Evolutionary conservation across 768 basidiomycete genomes (phyloP), one percentile per base, ranked within the genome.

Genomic region (Tremella mesenterica): DNA sequence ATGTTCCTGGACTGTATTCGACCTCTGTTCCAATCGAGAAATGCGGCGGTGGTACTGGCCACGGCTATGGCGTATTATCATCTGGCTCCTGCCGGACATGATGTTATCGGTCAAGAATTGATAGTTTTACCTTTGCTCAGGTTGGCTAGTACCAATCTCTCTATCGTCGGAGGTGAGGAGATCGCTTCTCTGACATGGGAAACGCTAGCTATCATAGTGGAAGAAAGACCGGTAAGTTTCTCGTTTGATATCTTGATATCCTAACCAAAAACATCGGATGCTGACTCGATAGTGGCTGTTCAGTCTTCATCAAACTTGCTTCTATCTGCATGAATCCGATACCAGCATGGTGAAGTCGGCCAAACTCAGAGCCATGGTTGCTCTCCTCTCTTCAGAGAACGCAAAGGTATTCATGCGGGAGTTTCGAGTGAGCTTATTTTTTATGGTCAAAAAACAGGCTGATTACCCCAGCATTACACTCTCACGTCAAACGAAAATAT

Each of bases 31-130:
- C 84, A 86, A 64, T 89, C 86, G 48, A 78, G 83, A 52, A 96
- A 95, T 72, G 83, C 91, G 13, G 87, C 91, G 4, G 89, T 92
- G 28, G 83, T 91, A 0, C 73, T 92, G 44, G 86, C 86, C 18
- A 86, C 79, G 0, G 77, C 82, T 2, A 82, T 83, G 6, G 77
- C 83, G 6, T 81, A 87, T 57, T 89, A 85, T 71, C 87, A 90
- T 67, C 75, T 83, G 1, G 83, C 80, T 0, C 80, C 85, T 12
- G 51, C 58, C 2, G 52, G 44, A 8, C 58, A 70, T 39, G 48
- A 52, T 48, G 51, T 60, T 16, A 46, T 71, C 13, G 63, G 63
- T 4, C 67, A 70, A 43, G 56, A 74, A 10, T 82, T 81, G 61
- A 77, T 87, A 9, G 79, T 85, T 1, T 76, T 79, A 5, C 89